These are phyloP conservation scores for Aspergillus fructus DNA, from an alignment of 2,329 filamentous ascomycete genomes.

Conservation along the genomic window DNA sequence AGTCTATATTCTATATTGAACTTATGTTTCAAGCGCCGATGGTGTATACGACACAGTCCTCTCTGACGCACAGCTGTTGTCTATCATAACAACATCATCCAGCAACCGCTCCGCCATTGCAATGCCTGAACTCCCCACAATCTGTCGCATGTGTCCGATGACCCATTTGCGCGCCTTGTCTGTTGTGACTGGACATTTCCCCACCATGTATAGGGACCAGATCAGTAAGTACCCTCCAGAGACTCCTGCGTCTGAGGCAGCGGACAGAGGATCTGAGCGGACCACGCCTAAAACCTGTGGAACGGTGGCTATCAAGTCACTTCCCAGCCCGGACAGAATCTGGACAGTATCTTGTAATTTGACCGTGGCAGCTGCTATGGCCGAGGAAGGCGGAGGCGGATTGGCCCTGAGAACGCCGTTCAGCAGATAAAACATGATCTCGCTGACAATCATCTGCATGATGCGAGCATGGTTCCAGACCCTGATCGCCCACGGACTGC, in stretches of 20 bases:
- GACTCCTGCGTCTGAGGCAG: slow-evolving; percentile 5
- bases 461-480: slow-evolving; percentile 24
- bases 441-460: slow-evolving; percentile 20
- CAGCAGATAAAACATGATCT: slow-evolving; percentile 17
- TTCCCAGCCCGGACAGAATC: slow-evolving; percentile 10
- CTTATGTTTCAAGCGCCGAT: too few species aligned
- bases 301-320: slow-evolving; percentile 22
- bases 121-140: slow-evolving; percentile 10
- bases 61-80: not conserved
- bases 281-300: slow-evolving; percentile 22
- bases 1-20: too few species aligned
- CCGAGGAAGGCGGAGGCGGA: not conserved
- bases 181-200: slow-evolving; percentile 7
- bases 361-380: not conserved
- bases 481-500: slow-evolving; percentile 17
- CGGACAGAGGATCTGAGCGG: not conserved
- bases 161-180: slow-evolving; percentile 16
- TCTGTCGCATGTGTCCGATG: slow-evolving; percentile 13
- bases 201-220: slow-evolving; percentile 19
- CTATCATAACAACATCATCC: slow-evolving; percentile 13
- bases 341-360: slow-evolving; percentile 13
- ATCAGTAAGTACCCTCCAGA: slow-evolving; percentile 19
- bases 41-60: too few species aligned
- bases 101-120: slow-evolving; percentile 15
- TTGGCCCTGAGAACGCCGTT: slow-evolving; percentile 10